Conservation (phyloP, 495 filamentous ascomycete genomes). For the Terfezia claveryi region DNA sequence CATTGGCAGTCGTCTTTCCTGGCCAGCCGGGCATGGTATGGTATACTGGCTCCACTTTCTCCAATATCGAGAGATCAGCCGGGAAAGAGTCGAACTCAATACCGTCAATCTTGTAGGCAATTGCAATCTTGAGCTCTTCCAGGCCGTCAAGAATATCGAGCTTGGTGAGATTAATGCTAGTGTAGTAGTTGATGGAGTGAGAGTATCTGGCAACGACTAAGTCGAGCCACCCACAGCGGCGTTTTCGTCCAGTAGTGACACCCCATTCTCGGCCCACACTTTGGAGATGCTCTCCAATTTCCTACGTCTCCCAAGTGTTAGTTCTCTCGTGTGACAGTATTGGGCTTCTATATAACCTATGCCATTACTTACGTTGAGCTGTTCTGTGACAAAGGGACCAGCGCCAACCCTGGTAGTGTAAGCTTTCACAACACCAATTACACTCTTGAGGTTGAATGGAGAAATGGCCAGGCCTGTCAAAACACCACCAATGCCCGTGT, state of each 20-base stretch:
- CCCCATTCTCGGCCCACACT: conserved; percentile 44
- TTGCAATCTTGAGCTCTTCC: conserved; percentile 54
- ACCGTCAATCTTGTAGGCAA: conserved; percentile 42
- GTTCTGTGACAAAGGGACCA: conserved; percentile 72
- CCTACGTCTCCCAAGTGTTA: conserved; percentile 8
- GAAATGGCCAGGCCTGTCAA: conserved; percentile 46
- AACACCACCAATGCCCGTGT: conserved; percentile 52
- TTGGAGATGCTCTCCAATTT: conserved; percentile 42
- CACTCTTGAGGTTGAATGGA: conserved; percentile 31
- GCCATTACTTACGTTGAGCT: conserved; percentile 29
- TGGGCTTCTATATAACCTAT: no score
- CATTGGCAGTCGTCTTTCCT: conserved; percentile 38
- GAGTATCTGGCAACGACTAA: conserved; percentile 69
- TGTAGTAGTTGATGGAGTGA: conserved; percentile 48
- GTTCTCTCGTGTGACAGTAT: no score
- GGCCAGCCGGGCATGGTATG: conserved; percentile 62
- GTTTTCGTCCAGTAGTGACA: conserved; percentile 61
- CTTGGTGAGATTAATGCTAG: conserved; percentile 63
- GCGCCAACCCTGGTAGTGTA: conserved; percentile 53
- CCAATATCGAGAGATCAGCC: conserved; percentile 42
- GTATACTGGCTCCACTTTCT: conserved; percentile 41
- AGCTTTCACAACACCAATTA: conserved; percentile 78
- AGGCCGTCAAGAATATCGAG: conserved; percentile 74
- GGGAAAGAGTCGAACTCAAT: conserved; percentile 38
- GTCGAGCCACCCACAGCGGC: conserved; percentile 80